These are phyloP conservation scores for Casuarina cunninghamiana DNA, from an alignment of 306 rosid genomes.

Conservation along the genomic window DNA sequence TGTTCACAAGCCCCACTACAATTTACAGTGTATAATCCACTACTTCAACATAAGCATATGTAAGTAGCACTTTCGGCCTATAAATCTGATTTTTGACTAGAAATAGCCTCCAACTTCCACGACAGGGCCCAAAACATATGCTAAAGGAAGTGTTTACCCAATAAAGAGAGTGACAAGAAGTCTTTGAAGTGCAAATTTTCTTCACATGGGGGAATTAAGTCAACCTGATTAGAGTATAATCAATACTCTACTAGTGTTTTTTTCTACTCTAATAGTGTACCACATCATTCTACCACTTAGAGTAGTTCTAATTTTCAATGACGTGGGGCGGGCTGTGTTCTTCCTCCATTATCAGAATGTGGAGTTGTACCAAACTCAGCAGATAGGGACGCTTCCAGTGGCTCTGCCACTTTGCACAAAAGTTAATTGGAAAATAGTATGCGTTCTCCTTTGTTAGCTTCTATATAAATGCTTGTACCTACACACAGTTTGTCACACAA, in stretches of 20 bases:
- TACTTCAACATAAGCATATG: neutral
- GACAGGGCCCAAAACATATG: constrained; percentile 23
- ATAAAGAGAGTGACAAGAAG: constrained; percentile 3
- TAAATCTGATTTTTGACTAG: constrained; percentile 27
- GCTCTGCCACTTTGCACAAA: constrained; percentile 49
- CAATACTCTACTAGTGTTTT: neutral
- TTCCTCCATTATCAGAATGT: constrained; percentile 25
- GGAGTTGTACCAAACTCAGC: constrained; percentile 48
- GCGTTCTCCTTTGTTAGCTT: neutral
- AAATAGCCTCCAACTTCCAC: constrained; percentile 40
- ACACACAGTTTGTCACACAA: constrained; percentile 19
- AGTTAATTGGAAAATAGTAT: constrained; percentile 7
- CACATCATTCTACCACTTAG: constrained; percentile 51
- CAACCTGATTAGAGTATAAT: constrained; percentile 20
- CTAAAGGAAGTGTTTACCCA: neutral
- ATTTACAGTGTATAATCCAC: constrained; percentile 16
- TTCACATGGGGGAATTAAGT: constrained; percentile 16
- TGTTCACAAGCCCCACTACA: constrained; percentile 8
- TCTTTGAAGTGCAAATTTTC: neutral
- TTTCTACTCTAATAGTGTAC: neutral
- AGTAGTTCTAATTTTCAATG: constrained; percentile 22
- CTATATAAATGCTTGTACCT: constrained; percentile 37
- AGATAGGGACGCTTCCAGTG: constrained; percentile 48
- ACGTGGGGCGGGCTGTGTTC: constrained; percentile 19
- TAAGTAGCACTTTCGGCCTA: constrained; percentile 31